Evolutionary conservation across 805 yeast species (phyloP).

Genomic region (Ogataea dorogensis): DNA sequence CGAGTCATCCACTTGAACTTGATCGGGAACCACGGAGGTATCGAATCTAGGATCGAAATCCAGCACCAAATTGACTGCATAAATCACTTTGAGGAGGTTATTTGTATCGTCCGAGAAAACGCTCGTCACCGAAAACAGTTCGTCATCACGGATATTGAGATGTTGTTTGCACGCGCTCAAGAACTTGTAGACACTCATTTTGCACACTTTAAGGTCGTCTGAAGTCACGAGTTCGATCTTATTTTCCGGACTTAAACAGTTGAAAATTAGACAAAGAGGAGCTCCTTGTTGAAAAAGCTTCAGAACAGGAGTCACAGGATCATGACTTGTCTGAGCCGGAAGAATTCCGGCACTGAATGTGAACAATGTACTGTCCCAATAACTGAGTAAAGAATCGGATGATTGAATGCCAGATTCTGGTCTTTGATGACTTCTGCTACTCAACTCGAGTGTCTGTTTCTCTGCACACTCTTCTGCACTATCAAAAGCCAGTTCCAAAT

Average conservation of each 20-base stretch:
- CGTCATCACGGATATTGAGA: conserved; percentile 72
- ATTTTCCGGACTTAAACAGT: conserved; percentile 55
- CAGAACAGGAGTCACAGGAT: conserved; percentile 91
- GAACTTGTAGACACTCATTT: conserved; percentile 87
- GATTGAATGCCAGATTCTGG: conserved; percentile 5
- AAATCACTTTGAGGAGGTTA: conserved; percentile 71
- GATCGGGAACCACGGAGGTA: conserved; percentile 21
- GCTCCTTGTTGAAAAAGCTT: conserved; percentile 89
- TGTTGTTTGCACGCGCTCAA: conserved; percentile 80
- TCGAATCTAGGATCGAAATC: conserved; percentile 18
- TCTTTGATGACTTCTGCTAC: conserved; percentile 15
- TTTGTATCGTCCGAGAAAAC: conserved; percentile 81
- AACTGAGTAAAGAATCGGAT: conserved; percentile 21
- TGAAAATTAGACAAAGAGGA: conserved; percentile 83
- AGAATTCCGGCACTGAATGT: conserved; percentile 76
- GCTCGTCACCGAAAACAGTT: conserved; percentile 84
- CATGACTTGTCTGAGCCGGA: conserved; percentile 73
- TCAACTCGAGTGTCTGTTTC: conserved; percentile 55
- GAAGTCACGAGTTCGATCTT: conserved; percentile 61
- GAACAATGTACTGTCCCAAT: conserved; percentile 41
- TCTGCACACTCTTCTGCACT: conserved; percentile 70
- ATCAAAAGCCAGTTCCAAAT: conserved; percentile 58
- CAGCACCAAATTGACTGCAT: conserved; percentile 56
- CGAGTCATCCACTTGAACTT: conserved; percentile 45
- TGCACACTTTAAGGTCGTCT: conserved; percentile 81